phyloP scores from a whole-genome alignment of 345 rosid species.

The Barbarea vulgaris region DNA sequence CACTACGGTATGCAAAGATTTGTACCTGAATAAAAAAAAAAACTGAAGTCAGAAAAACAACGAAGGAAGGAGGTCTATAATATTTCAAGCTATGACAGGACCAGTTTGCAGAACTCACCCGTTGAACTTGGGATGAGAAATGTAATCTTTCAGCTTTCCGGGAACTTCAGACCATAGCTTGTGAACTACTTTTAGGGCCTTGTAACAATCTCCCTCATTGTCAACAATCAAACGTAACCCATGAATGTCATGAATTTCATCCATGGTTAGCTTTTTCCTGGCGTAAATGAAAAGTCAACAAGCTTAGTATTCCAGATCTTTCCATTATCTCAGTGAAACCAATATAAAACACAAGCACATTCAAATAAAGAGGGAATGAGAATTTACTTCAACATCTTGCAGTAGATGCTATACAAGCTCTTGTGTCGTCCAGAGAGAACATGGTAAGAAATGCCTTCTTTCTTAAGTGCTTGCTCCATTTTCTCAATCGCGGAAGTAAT shows the following conservation, averaged over 20 bases:
- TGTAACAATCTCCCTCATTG: conserved; percentile 77
- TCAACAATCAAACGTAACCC: conserved; percentile 89
- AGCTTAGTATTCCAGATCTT: background rate
- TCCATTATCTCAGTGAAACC: background rate
- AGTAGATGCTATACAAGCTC: conserved; percentile 85
- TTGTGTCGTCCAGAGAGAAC: conserved; percentile 81
- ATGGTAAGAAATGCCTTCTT: conserved; percentile 61
- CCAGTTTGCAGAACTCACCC: conserved; percentile 58
- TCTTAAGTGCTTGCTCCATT: conserved; percentile 64
- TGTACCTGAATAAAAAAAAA: conserved; percentile 58
- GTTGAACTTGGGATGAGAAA: conserved; percentile 70
- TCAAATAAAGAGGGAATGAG: conserved; percentile 5
- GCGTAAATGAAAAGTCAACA: conserved; percentile 2
- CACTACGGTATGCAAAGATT: conserved; percentile 86
- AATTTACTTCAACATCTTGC: conserved; percentile 89
- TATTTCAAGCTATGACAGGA: background rate
- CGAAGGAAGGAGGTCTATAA: background rate
- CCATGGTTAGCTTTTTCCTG: conserved; percentile 87
- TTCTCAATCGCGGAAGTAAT: conserved; percentile 67
- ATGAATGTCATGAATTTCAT: conserved; percentile 91
- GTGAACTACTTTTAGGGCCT: conserved; percentile 69
- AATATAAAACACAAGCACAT: background rate
- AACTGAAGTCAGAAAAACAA: conserved; percentile 33
- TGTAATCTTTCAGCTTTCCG: conserved; percentile 88
- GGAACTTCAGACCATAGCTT: conserved; percentile 86